Base-by-base conservation (phyloP, 2,329 filamentous ascomycete genomes). In the Microcera coccophila region DNA sequence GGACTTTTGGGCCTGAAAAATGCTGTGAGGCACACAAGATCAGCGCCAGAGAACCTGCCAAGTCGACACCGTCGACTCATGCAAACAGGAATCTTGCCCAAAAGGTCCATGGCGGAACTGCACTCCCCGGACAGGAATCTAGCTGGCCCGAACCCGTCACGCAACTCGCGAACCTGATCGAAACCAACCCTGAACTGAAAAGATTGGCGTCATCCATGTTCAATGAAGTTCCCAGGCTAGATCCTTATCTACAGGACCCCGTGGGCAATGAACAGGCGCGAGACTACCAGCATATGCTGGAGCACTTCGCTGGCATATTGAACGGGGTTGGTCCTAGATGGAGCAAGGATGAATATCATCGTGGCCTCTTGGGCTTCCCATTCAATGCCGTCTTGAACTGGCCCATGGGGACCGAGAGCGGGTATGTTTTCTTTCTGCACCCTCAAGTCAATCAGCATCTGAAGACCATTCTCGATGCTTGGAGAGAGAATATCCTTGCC, bases 311-410 rank as follows among this genome's bases (percentile, higher is more conserved):
- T 8, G 38, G 48, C 12, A 44, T 59, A 19, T 44, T 57, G 15
- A 36, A 22, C 1, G 34, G 41, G 11, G 32, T 48, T n/a, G 50
- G 53, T 1, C 56, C 56, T 1, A 42, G 29, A 0, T 59, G 53
- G 53, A 52, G 39, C 8, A 47, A 9, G 24, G 8, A 28, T 28
- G 24, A 28, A 28, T 28, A 9, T 14, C 9, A 28, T 28, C 14
- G 9, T 14, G 71, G 73, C 0, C 62, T 79, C 49, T 71, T 79
- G 15, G 77, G 77, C 0, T 62, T 77, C 3, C 78, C 78, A 0
- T 74, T 82, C 58, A 75, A 76, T 42, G 77, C 75, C 0, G 65
- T 82, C 9, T 60, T 82, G 11, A 74, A 80, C 53, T 82, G 75
- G 69, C 74, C 77, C 0, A 81, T 81, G 78, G 72, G 66, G 3